phyloP scores from a whole-genome alignment of 2,329 filamentous ascomycete genomes.

The Fusarium domesticum region DNA sequence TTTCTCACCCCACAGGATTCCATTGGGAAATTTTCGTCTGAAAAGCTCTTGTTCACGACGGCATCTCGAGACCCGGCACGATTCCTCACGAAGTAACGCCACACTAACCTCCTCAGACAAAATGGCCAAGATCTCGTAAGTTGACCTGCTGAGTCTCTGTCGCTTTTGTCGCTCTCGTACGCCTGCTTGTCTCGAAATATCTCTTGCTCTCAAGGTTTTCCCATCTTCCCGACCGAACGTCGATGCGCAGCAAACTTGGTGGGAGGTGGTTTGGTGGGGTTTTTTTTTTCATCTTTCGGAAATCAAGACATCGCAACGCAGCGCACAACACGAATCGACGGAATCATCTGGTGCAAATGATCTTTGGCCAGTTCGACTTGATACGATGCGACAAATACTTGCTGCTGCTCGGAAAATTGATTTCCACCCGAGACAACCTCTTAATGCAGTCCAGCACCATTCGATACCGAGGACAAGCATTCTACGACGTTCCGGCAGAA shows the following conservation, averaged over 20 bases:
- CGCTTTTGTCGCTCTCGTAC: neutral
- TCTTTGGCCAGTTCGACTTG: neutral
- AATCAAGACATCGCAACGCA: neutral
- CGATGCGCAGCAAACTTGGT: neutral
- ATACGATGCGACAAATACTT: neutral
- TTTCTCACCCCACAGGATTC: constrained; percentile 40
- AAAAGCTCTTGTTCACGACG: constrained; percentile 37
- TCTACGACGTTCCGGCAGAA: constrained; percentile 1
- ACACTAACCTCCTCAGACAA: constrained; percentile 45
- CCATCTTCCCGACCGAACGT: neutral
- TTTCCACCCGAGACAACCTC: too few species aligned
- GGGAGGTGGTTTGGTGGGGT: neutral
- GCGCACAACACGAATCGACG: neutral
- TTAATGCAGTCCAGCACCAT: too few species aligned
- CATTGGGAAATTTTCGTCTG: constrained; percentile 34
- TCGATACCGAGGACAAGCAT: neutral
- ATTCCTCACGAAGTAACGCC: constrained; percentile 41
- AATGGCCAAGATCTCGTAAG: constrained; percentile 65
- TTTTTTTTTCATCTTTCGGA: neutral
- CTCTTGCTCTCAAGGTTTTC: constrained; percentile 1
- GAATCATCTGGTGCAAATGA: neutral
- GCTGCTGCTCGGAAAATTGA: neutral
- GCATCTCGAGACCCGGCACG: constrained; percentile 38
- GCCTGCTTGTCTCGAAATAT: constrained; percentile 6
- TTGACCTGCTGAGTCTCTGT: constrained; percentile 27